Percentiles rank a stretch among this genome's conserved stretches.
phyloP scores from a whole-genome alignment of 495 filamentous ascomycete species.

The Tuber microsphaerosporum region DNA sequence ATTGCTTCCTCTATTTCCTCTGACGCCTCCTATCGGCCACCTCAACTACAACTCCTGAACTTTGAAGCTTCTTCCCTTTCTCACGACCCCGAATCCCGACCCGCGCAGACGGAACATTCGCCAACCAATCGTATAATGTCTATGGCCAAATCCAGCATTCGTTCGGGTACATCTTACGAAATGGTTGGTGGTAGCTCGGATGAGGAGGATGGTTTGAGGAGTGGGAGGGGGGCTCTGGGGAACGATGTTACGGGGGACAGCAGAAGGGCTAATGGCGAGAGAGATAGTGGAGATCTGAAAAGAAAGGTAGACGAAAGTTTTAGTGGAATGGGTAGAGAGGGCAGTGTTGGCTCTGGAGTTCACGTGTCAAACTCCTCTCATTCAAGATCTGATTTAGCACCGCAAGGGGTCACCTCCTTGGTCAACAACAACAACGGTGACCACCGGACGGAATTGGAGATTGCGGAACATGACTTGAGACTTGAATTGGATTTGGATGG shows the following conservation, averaged over 20 bases:
- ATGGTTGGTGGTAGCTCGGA: slow-evolving; percentile 33
- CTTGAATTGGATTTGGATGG: slow-evolving; percentile 30
- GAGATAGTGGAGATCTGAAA: background rate
- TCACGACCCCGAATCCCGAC: slow-evolving; percentile 9
- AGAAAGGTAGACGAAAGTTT: background rate
- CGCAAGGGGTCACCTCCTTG: slow-evolving; percentile 13
- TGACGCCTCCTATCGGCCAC: slow-evolving; percentile 8
- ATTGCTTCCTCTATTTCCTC: slow-evolving; percentile 20
- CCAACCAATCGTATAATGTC: slow-evolving; percentile 12
- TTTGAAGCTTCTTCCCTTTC: slow-evolving; percentile 16
- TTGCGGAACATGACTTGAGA: slow-evolving; percentile 14
- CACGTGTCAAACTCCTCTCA: slow-evolving; percentile 11
- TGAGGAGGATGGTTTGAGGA: slow-evolving; percentile 9
- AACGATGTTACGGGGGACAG: slow-evolving; percentile 5
- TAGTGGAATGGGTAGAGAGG: slow-evolving; percentile 15
- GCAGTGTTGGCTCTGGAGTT: slow-evolving; percentile 20
- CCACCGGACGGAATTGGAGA: slow-evolving; percentile 20
- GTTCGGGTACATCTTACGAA: slow-evolving; percentile 28
- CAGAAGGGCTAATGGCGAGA: background rate
- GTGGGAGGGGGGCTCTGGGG: slow-evolving; percentile 2
- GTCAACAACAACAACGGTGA: slow-evolving; percentile 8
- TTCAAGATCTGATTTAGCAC: background rate
- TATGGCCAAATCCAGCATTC: slow-evolving; percentile 22
- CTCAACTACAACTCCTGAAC: slow-evolving; percentile 23
- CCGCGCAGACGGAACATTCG: slow-evolving; percentile 2